Conservation (phyloP, 2,329 filamentous ascomycete species). For the Cordyceps pruinosa region DNA sequence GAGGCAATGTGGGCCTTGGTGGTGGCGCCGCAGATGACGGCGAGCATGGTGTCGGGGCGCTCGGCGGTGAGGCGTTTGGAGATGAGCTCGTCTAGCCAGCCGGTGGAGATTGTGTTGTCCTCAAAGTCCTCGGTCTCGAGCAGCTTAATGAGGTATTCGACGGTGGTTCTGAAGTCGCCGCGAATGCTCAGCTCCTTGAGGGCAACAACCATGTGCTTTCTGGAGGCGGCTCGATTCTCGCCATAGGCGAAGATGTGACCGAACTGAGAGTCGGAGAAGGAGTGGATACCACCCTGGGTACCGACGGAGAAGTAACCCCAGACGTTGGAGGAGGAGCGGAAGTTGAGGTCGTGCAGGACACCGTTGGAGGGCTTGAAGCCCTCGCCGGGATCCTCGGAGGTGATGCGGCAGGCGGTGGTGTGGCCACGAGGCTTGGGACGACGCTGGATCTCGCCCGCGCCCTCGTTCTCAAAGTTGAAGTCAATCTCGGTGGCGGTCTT, state of each 20-base stretch:
- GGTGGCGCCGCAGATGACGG: constrained; percentile 90
- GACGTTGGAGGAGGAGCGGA: constrained; percentile 96
- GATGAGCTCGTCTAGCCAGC: constrained; percentile 97
- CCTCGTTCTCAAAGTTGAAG: constrained; percentile 88
- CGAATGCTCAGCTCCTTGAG: constrained; percentile 98
- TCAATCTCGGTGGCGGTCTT: constrained; percentile 83
- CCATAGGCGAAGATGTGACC: constrained; percentile 99
- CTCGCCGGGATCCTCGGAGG: constrained; percentile 96
- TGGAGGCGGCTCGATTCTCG: constrained; percentile 89
- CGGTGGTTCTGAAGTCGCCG: constrained; percentile 96
- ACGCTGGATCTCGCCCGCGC: constrained; percentile 76
- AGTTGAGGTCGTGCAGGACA: constrained; percentile 98
- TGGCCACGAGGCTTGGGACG: constrained; percentile 91
- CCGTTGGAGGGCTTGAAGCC: constrained; percentile 99
- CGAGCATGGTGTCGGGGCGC: constrained; percentile 85
- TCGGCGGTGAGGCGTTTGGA: constrained; percentile 96
- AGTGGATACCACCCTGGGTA: constrained; percentile 94
- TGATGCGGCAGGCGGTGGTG: constrained; percentile 97
- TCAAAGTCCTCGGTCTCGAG: constrained; percentile 97
- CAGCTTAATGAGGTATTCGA: constrained; percentile 98
- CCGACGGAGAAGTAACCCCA: constrained; percentile 99
- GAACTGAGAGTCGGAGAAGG: constrained; percentile 97
- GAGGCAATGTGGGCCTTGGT: constrained; percentile 94
- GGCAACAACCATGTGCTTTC: constrained; percentile 98
- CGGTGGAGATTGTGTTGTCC: constrained; percentile 97